phyloP scores from a whole-genome alignment of 805 yeast species.

The Candida glaebosa region DNA sequence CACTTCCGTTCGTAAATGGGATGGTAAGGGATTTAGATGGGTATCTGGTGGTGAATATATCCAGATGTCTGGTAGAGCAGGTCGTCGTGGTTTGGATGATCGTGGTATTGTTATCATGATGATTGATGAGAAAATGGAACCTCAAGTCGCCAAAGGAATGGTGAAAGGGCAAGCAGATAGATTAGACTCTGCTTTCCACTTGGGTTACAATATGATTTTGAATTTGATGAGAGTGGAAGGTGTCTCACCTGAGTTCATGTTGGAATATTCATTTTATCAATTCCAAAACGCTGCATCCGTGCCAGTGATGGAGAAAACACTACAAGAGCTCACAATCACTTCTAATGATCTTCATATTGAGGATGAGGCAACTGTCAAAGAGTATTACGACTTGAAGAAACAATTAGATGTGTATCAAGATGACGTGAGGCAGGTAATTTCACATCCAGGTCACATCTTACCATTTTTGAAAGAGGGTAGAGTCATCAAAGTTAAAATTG shows the following conservation, averaged over 20 bases:
- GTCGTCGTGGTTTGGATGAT: constrained; percentile 98
- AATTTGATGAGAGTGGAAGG: constrained; percentile 97
- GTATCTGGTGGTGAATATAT: constrained; percentile 99
- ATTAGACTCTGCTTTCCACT: constrained; percentile 94
- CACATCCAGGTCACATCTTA: constrained; percentile 86
- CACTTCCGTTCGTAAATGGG: constrained; percentile 97
- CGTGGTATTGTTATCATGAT: constrained; percentile 99
- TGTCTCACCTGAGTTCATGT: constrained; percentile 95
- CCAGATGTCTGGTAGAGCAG: constrained; percentile 99
- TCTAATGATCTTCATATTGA: constrained; percentile 54
- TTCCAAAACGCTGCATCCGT: constrained; percentile 91
- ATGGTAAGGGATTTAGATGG: constrained; percentile 97
- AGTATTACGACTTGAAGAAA: constrained; percentile 75
- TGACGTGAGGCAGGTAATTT: constrained; percentile 76
- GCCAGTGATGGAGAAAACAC: constrained; percentile 72
- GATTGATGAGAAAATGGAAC: constrained; percentile 99
- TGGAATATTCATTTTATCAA: constrained; percentile 90
- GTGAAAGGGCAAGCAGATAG: constrained; percentile 99
- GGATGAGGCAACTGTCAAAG: constrained; percentile 70
- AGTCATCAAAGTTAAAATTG: constrained; percentile 64
- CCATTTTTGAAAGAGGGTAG: constrained; percentile 90
- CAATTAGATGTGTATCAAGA: constrained; percentile 68
- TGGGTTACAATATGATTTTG: constrained; percentile 96
- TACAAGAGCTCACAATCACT: constrained; percentile 51
- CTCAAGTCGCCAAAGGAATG: constrained; percentile 98